Base-by-base conservation (phyloP, 2,329 filamentous ascomycete species). In the Dendryphion nanum region DNA sequence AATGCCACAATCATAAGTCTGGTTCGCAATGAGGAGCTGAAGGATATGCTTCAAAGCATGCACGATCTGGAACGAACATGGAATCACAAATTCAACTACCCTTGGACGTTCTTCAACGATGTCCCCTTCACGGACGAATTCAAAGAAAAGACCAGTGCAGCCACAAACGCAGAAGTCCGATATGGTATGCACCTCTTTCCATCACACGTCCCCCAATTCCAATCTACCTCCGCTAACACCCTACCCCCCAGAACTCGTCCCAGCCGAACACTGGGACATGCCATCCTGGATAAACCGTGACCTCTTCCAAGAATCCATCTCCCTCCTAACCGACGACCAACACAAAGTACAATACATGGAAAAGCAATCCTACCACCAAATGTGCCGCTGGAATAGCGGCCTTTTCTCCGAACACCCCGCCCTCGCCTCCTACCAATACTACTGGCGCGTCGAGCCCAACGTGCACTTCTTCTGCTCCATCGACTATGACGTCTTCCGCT, bases 11-110 rank as follows among this genome's bases (percentile, higher is more conserved):
- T 98, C 40, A 77, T 98, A 50, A 86, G 89, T 16, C 79, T 98
- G 24, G 93, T 98, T 39, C 84, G 93, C 45, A 98, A 98, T 60
- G 82, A 87, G 61, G 93, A 98, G 72, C 72, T 96, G 18, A 71
- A 81, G 16, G 86, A 85, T 32, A 86, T 98, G 74, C 73, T 97
- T 18, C 79, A 84, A 61, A 89, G 89, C 18, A 98, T 98, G 88
- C 70, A 70, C 38, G 91, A 98, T 60, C 76, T 98, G 43, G 93
- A 98, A 71, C 75, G 85, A 50, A 97, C 91, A 1, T 98, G 90
- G 89, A 98, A 98, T 61, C 76, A 81, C 75, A 98, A 98, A 63
- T 98, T 97, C 79, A 98, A 98, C 73, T 98, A 98, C 63, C 93
- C 93, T 0, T 98, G 93, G 89, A 96, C 89, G 6, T 98, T 98